A percentile compares a stretch with the other conserved stretches of the same genome.
Evolutionary conservation across 2,329 filamentous ascomycete species (phyloP).

Genomic region (Epicoccum sorghinum): DNA sequence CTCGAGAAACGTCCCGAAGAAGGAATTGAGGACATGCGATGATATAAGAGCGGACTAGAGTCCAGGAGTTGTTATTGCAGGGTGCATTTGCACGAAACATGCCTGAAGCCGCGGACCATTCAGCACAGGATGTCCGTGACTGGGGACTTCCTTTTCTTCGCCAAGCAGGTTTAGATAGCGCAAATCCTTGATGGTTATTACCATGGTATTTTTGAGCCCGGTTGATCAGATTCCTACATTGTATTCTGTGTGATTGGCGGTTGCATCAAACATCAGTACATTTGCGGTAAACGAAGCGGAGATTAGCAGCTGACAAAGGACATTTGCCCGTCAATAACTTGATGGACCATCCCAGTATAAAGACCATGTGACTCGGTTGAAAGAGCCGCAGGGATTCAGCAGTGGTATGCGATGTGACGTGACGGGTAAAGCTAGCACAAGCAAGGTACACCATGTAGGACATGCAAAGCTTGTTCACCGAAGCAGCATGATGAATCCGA

Average conservation of each 20-base stretch:
- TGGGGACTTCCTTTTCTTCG: conserved; percentile 8
- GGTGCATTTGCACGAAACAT: neutral
- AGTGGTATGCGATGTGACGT: neutral
- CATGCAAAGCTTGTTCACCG: conserved; percentile 1
- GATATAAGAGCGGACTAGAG: conserved; percentile 5
- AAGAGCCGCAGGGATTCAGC: neutral
- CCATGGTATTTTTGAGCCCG: neutral
- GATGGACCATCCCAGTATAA: neutral
- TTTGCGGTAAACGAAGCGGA: conserved; percentile 3
- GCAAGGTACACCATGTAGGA: conserved; percentile 8
- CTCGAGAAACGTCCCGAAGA: conserved; percentile 2
- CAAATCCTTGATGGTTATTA: neutral
- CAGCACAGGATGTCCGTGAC: neutral
- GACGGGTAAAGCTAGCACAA: conserved; percentile 13
- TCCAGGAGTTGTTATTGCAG: conserved; percentile 2
- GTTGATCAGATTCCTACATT: neutral
- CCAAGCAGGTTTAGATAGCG: conserved; percentile 1
- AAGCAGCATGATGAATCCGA: conserved; percentile 1
- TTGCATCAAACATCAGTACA: neutral
- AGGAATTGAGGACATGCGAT: conserved; percentile 6
- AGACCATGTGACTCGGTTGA: neutral
- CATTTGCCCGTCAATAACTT: neutral
- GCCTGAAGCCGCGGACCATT: neutral
- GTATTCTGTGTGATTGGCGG: conserved; percentile 5
- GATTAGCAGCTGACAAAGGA: neutral